Percentiles rank a stretch among this genome's conserved stretches.
Evolutionary conservation across 1,284 basidiomycete species (phyloP).

Genomic region (Bothia castanella): DNA sequence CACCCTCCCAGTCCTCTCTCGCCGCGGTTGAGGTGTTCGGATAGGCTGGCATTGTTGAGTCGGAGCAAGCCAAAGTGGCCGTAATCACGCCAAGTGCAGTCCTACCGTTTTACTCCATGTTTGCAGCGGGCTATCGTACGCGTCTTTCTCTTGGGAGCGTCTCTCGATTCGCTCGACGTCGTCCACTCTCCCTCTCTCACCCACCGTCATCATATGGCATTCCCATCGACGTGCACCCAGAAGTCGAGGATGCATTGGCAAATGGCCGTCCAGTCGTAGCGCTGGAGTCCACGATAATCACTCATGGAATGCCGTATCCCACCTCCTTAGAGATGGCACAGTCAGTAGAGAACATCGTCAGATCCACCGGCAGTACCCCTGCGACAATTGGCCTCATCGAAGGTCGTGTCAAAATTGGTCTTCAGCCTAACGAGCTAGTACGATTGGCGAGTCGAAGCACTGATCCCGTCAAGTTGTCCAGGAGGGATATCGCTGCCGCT

Average conservation of each 20-base stretch:
- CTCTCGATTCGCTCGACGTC: constrained; percentile 8
- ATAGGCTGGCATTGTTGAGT: constrained; percentile 17
- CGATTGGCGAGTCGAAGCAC: constrained; percentile 60
- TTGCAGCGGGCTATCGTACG: constrained; percentile 10
- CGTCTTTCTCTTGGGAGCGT: constrained; percentile 5
- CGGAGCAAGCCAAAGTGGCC: no score
- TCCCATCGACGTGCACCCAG: constrained; percentile 70
- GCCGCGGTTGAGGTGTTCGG: constrained; percentile 46
- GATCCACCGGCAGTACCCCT: constrained; percentile 73
- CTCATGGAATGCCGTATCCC: constrained; percentile 87
- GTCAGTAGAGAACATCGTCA: constrained; percentile 77
- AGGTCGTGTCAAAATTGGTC: constrained; percentile 85
- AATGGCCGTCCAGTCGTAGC: constrained; percentile 62
- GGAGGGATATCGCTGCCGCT: constrained; percentile 82
- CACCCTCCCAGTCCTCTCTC: constrained; percentile 42
- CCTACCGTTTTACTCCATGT: constrained; percentile 15
- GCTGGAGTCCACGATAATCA: constrained; percentile 87
- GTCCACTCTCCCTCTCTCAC: constrained; percentile 3
- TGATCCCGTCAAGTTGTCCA: constrained; percentile 74
- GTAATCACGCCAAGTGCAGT: no score
- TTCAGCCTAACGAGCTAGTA: constrained; percentile 65
- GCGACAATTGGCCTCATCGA: constrained; percentile 88
- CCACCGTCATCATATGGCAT: constrained; percentile 18
- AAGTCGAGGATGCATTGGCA: constrained; percentile 74
- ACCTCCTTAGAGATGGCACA: constrained; percentile 71